A percentile compares a stretch with the other conserved stretches of the same genome.
Evolutionary conservation across 2,329 filamentous ascomycete species (phyloP).

Genomic region (Diaporthe sp.): DNA sequence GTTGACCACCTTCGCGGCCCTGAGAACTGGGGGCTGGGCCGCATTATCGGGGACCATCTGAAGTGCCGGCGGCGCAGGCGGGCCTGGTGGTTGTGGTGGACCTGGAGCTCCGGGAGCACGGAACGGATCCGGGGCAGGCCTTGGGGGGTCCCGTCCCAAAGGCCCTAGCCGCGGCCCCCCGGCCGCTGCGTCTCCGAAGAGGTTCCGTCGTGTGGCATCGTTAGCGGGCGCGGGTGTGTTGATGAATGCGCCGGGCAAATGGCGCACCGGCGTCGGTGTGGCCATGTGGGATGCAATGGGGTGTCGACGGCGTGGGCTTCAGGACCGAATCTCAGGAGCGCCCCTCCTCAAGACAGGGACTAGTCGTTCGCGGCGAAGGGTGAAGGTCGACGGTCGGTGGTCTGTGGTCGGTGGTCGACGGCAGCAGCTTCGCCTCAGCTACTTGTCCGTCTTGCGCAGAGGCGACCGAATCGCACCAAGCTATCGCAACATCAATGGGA

Average conservation of each 20-base stretch:
- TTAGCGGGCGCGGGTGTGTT: slow-evolving; percentile 76
- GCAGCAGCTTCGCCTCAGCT: slow-evolving; percentile 24
- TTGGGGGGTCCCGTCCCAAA: slow-evolving; percentile 39
- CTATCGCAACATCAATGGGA: slow-evolving; percentile 52
- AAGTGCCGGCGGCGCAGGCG: slow-evolving; percentile 48
- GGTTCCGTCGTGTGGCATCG: slow-evolving; percentile 65
- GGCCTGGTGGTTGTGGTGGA: slow-evolving; percentile 51
- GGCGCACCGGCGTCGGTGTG: slow-evolving; percentile 77
- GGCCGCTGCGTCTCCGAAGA: slow-evolving; percentile 57
- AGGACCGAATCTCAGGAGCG: background rate
- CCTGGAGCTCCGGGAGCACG: slow-evolving; percentile 47
- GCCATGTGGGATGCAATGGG: slow-evolving; percentile 60
- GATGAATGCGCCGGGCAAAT: slow-evolving; percentile 81
- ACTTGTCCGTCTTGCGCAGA: slow-evolving; percentile 39
- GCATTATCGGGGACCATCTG: slow-evolving; percentile 59
- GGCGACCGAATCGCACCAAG: slow-evolving; percentile 37
- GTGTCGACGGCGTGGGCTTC: slow-evolving; percentile 14
- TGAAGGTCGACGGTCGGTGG: background rate
- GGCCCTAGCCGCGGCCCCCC: slow-evolving; percentile 39
- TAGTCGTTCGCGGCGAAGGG: background rate
- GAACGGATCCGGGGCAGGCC: slow-evolving; percentile 35
- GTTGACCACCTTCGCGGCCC: slow-evolving; percentile 88
- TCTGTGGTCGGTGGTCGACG: background rate
- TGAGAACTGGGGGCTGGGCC: slow-evolving; percentile 74
- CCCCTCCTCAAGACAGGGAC: background rate